Evolutionary conservation across 78 protist genomes (phyloP).

Genomic region (Emiliania huxleyi): DNA sequence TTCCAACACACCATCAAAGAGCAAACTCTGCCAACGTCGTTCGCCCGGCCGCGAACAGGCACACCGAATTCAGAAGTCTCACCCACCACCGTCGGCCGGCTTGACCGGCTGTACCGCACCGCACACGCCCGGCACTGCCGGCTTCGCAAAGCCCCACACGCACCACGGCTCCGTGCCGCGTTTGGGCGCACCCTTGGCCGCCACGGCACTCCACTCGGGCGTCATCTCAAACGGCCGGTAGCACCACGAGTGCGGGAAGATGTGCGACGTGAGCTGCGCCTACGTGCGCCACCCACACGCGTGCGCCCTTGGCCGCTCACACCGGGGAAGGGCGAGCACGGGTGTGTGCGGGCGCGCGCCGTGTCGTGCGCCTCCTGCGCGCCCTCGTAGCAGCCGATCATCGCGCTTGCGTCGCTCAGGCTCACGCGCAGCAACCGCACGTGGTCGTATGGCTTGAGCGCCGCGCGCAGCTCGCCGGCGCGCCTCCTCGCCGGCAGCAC

Average conservation of each 20-base stretch:
- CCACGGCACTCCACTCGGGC: neutral
- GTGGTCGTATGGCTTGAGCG: neutral
- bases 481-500: neutral
- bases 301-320: no score
- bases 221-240: neutral
- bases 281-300: no score
- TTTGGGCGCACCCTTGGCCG: neutral
- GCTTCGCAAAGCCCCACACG: neutral
- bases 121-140: neutral
- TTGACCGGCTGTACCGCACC: no score
- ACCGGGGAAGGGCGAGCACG: no score
- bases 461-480: neutral
- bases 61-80: no score
- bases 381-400: neutral
- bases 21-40: no score
- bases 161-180: conserved; percentile 19
- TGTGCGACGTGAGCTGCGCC: neutral
- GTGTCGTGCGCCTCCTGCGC: neutral
- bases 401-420: neutral
- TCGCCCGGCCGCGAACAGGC: no score
- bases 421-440: neutral
- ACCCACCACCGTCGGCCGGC: no score
- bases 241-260: neutral
- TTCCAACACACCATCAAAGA: no score
- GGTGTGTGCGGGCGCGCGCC: no score